Evolutionary conservation across 1,139 yeast species (phyloP), one percentile per base, ranked within the genome.

Genomic region (Protomyces inouyei): DNA sequence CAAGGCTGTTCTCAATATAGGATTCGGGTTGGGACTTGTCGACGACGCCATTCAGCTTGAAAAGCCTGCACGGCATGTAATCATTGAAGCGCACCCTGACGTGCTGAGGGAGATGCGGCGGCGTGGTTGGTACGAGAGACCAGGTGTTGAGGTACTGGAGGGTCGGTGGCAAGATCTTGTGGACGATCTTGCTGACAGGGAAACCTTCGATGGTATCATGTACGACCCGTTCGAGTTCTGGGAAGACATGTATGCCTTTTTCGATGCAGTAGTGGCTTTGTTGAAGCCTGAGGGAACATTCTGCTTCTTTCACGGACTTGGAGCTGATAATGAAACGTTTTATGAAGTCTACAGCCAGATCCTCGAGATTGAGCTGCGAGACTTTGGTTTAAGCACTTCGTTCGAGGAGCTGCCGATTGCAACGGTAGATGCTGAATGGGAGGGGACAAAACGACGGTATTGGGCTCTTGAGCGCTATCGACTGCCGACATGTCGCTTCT

Each of bases 1-100:
- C 45, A 43, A 43, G 18, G 78, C 77, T 32, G 83, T 92, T 1
- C 77, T 92, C 57, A 92, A 92, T 71, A 88, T 92, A 56, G 98
- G 98, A 0, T 92, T 92, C 73, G 98, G 98, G 1, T 89, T 92
- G 97, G 98, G 98, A 1, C 91, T 92, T 64, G 91, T 92, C 66
- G 98, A 92, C 74, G 76, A 83, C 1, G 84, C 86, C 81, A 86
- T 92, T 67, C 88, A 88, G 72, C 77, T 75, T 3, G 76, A 75
- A 53, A 73, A 74, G 4, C 96, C 95, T 8, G 78, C 84, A 5
- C 82, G 73, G 56, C 98, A 92, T 74, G 92, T 89, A 74, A 92
- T 92, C 57, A 85, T 91, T 69, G 98, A 92, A 74, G 97, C 98
- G 0, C 98, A 92, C 71, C 97, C 98, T 0, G 96, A 88, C 70